Evolutionary conservation across 1,139 yeast genomes (phyloP).

Genomic region (Hanseniaspora sp.): DNA sequence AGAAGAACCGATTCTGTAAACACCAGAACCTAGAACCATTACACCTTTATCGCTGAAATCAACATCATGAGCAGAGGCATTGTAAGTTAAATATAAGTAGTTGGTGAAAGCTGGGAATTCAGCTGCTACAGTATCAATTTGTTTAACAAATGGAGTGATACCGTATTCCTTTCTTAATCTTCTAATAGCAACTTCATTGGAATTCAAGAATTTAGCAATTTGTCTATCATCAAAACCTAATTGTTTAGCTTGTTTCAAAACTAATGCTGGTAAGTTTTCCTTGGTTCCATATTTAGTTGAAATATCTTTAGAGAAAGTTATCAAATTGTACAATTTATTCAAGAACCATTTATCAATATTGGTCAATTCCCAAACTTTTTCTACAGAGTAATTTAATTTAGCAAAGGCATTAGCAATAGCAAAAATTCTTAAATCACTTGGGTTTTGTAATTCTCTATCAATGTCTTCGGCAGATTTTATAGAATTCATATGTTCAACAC

Average conservation of each 20-base stretch:
- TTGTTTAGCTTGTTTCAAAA: slow-evolving; percentile 83
- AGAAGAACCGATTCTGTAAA: slow-evolving; percentile 86
- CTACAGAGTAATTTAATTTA: slow-evolving; percentile 71
- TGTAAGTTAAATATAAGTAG: slow-evolving; percentile 89
- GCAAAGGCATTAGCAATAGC: slow-evolving; percentile 90
- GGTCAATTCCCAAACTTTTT: slow-evolving; percentile 82
- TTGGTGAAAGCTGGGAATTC: slow-evolving; percentile 97
- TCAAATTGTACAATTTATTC: slow-evolving; percentile 66
- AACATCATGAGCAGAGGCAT: slow-evolving; percentile 83
- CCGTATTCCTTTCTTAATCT: slow-evolving; percentile 82
- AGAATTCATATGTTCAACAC: slow-evolving; percentile 50
- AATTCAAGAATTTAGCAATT: slow-evolving; percentile 77
- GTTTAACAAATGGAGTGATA: slow-evolving; percentile 85
- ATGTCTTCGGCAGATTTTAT: slow-evolving; percentile 52
- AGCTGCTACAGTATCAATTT: slow-evolving; percentile 97
- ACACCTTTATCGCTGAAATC: slow-evolving; percentile 75
- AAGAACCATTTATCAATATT: slow-evolving; percentile 96
- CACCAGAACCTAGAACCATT: slow-evolving; percentile 89
- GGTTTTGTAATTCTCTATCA: slow-evolving; percentile 83
- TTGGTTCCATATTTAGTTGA: slow-evolving; percentile 44
- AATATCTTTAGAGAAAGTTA: slow-evolving; percentile 55
- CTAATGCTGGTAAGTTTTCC: slow-evolving; percentile 48
- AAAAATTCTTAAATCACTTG: slow-evolving; percentile 90
- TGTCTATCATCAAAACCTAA: slow-evolving; percentile 96
- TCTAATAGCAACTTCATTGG: slow-evolving; percentile 89